These are phyloP conservation scores for Chaetomium globosum DNA, from an alignment of 2,329 filamentous ascomycete genomes.

Conservation along the genomic window DNA sequence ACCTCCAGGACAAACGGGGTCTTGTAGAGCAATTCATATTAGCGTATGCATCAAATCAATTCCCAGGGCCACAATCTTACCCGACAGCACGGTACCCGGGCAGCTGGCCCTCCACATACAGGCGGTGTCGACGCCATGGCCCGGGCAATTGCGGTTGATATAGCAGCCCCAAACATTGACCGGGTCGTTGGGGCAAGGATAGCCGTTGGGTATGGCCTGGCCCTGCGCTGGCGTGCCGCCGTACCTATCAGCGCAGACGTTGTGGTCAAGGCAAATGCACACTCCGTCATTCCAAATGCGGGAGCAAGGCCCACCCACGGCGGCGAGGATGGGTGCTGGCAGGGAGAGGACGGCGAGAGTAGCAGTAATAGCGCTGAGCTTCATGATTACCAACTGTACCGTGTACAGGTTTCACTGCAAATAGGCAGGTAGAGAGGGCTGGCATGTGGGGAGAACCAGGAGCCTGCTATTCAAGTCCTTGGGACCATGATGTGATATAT, in stretches of 20 bases:
- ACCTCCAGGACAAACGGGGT: not conserved
- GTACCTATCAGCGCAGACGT: not conserved
- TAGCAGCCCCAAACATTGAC: not conserved
- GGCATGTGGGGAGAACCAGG: too few species aligned
- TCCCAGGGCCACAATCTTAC: not conserved
- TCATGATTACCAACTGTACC: not conserved
- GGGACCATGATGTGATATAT: not conserved
- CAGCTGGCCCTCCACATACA: not conserved
- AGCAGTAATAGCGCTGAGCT: not conserved
- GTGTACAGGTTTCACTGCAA: too few species aligned
- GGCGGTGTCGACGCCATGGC: not conserved
- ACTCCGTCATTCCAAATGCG: not conserved
- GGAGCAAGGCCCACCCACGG: not conserved
- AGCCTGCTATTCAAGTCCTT: not conserved
- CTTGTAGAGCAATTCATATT: not conserved
- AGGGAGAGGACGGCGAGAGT: not conserved
- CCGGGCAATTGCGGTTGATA: not conserved
- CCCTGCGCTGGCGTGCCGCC: not conserved
- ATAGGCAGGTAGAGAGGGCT: too few species aligned
- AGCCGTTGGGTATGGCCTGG: not conserved
- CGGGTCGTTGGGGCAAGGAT: not conserved
- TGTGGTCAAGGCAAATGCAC: slow-evolving; percentile 3
- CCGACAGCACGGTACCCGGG: not conserved
- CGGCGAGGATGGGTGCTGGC: not conserved
- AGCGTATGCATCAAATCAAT: not conserved